A percentile compares a stretch with the other conserved stretches of the same genome.
Evolutionary conservation across 176 grass and related monocot genomes (phyloP).

Genomic region (Aegilops bicornis): DNA sequence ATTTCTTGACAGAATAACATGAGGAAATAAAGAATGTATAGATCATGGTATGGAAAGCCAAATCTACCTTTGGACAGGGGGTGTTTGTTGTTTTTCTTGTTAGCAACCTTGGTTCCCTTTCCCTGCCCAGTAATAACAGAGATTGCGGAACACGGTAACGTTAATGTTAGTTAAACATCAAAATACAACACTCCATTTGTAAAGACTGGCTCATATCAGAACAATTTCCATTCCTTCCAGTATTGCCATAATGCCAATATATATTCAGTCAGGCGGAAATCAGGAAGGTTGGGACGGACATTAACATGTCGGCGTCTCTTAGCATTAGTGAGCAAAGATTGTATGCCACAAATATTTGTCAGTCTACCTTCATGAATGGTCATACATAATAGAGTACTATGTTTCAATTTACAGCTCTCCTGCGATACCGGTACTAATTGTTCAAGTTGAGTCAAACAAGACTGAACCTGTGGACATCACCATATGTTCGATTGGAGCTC

Average conservation of each 20-base stretch:
- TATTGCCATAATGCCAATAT: background rate
- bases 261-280: background rate
- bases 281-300: background rate
- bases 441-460: background rate
- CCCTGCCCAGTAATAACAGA: slow-evolving; percentile 11
- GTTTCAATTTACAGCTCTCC: background rate
- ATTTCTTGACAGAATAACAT: background rate
- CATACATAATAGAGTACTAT: background rate
- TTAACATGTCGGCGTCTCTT: background rate
- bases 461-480: background rate
- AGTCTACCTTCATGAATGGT: background rate
- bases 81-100: slow-evolving; percentile 13
- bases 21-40: background rate
- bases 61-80: slow-evolving; percentile 23
- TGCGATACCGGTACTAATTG: background rate
- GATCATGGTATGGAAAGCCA: background rate
- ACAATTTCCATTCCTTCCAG: background rate
- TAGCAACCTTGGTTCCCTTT: background rate
- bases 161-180: background rate
- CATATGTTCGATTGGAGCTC: background rate
- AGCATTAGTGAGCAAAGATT: background rate
- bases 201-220: background rate
- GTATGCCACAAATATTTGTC: background rate
- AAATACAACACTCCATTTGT: background rate
- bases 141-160: background rate